Base-by-base conservation (phyloP, 352 stramenopile species). In the Thraustotheca clavata region DNA sequence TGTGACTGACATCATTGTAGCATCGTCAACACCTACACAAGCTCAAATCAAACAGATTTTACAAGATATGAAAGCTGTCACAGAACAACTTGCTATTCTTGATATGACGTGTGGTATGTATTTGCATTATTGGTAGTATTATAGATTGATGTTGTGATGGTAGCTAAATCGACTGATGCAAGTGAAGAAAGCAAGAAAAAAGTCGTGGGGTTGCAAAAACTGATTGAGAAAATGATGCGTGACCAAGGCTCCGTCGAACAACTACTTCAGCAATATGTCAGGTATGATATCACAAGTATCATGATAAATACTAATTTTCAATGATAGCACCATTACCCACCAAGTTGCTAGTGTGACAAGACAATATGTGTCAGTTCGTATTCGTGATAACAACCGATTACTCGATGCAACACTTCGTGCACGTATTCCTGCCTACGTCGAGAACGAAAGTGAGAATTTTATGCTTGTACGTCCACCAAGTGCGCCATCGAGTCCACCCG, bases 321-420 rank as follows among this genome's bases (percentile, higher is more conserved):
- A 2, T 27, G 24, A 27, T 32, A 62, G 81, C 54, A 89, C 81
- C 22, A 90, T 92, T 55, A 90, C 83, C 40, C 80, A 92, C 60
- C 83, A 92, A 49, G 83, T 92, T 26, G 83, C 83, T 60, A 88
- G 79, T 61, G 79, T 90, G 48, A 92, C 83, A 24, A 74, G 83
- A 31, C 77, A 90, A 60, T 90, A 90, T 62, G 81, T 92, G 8
- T 86, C 75, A 7, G 78, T 88, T 49, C 80, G 80, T 31, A 89
- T 91, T 47, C 80, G 79, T 50, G 82, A 91, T 62, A 91, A 91
- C 68, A 91, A 91, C 49, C 78, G 82, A 1, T 68, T 91, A 54
- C 70, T 91, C 29, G 82, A 91, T 49, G 79, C 81, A 27, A 87
- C 79, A n/a, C 48, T 91, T 38, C 79, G 79, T 8, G 82, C 82